Conservation (phyloP, 768 basidiomycete genomes). For the Flagelloscypha sp. region DNA sequence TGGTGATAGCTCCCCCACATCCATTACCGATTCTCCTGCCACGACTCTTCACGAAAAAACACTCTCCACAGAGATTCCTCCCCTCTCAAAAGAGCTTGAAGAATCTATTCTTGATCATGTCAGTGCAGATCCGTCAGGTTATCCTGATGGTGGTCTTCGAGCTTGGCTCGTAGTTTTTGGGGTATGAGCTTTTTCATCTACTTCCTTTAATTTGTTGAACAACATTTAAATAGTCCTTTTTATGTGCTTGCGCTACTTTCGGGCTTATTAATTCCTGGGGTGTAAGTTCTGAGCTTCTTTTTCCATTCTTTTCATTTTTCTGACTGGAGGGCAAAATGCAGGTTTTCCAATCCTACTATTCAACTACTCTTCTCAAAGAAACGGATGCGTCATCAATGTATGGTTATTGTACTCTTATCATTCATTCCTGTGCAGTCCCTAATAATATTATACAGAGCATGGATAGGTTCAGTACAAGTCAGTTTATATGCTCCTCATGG, state of each 20-base stretch:
- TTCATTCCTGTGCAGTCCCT: too few relatives aligned
- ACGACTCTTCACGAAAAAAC: too few relatives aligned
- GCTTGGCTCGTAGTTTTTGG: slow-evolving; percentile 39
- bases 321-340: slow-evolving; percentile 8
- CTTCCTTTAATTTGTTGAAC: neutral
- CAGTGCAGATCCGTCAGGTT: too few relatives aligned
- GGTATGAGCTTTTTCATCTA: slow-evolving; percentile 17
- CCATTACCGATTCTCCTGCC: too few relatives aligned
- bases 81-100: neutral
- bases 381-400: slow-evolving; percentile 3
- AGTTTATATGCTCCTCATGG: slow-evolving; percentile 2
- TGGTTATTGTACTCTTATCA: slow-evolving; percentile 1
- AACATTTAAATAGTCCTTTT: neutral
- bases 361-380: neutral
- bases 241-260: slow-evolving; percentile 19
- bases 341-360: slow-evolving; percentile 16
- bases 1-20: too few relatives aligned
- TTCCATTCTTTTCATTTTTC: neutral
- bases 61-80: too few relatives aligned
- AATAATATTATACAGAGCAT: slow-evolving; percentile 53
- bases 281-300: slow-evolving; percentile 15
- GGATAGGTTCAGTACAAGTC: slow-evolving; percentile 76
- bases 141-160: slow-evolving; percentile 33
- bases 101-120: neutral
- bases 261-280: slow-evolving; percentile 43